Evolutionary conservation across 2,329 filamentous ascomycete genomes (phyloP).

Genomic region (Aspergillus proliferans): DNA sequence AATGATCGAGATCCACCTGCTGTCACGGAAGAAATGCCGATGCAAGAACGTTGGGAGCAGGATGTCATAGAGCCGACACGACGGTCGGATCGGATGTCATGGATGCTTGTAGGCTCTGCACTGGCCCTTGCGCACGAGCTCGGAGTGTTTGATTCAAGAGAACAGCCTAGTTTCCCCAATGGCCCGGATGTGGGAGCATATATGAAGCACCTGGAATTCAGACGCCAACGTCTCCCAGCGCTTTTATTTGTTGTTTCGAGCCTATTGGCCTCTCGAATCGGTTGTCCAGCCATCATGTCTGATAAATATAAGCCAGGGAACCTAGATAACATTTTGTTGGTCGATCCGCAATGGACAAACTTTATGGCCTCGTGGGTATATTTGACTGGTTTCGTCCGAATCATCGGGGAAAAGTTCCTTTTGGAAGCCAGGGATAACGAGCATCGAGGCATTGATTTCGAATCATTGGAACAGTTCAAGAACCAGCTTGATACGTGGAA

Average conservation of each 20-base stretch:
- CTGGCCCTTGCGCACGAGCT: slow-evolving; percentile 49
- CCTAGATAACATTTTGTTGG: slow-evolving; percentile 30
- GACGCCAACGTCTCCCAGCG: slow-evolving; percentile 31
- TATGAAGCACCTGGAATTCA: slow-evolving; percentile 24
- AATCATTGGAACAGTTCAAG: too few species aligned
- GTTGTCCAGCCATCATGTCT: slow-evolving; percentile 48
- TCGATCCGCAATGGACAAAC: slow-evolving; percentile 44
- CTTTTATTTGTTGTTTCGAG: slow-evolving; percentile 45
- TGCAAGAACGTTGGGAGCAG: slow-evolving; percentile 43
- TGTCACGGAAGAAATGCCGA: slow-evolving; percentile 17
- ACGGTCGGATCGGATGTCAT: slow-evolving; percentile 54
- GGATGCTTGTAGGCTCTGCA: slow-evolving; percentile 53
- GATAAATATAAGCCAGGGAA: slow-evolving; percentile 31
- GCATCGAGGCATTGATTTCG: too few species aligned
- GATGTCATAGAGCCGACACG: slow-evolving; percentile 51
- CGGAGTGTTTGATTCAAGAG: slow-evolving; percentile 44
- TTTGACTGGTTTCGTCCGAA: slow-evolving; percentile 41
- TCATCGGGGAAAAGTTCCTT: slow-evolving; percentile 51
- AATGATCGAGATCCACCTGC: slow-evolving; percentile 25
- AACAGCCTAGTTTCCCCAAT: slow-evolving; percentile 21
- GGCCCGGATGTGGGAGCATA: slow-evolving; percentile 21
- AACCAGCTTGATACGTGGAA: too few species aligned
- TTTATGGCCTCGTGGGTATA: slow-evolving; percentile 51
- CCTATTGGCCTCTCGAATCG: slow-evolving; percentile 48
- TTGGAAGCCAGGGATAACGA: slow-evolving; percentile 27